Evolutionary conservation across 345 rosid genomes (phyloP), one percentile per base, ranked within the genome.

Genomic region (Populus davidiana): DNA sequence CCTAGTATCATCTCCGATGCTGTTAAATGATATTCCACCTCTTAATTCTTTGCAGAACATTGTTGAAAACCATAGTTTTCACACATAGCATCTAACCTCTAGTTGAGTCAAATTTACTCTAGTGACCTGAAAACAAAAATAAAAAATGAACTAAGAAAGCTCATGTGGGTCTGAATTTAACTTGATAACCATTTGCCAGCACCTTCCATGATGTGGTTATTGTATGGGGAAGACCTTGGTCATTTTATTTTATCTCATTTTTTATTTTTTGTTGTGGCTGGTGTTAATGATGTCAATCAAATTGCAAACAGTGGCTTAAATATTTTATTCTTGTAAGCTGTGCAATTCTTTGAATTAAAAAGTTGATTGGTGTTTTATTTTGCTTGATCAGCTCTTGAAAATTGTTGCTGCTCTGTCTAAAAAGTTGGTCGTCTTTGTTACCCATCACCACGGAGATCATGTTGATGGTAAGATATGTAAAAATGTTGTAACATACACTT

Each of bases 381-480:
- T 38, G 82, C 52, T 78, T 88, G 74, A 74, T 35, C 88, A 94
- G 97, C 94, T 94, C 70, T 77, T 79, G 84, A 79, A 89, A 82
- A 88, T 94, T 65, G 86, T 93, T 75, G 75, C 87, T 85, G 88
- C 91, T 41, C 84, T 93, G 83, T 90, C 97, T 69, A 85, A 85
- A 85, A 93, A 89, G 83, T 83, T 94, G 78, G 75, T 94, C 38
- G 94, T 94, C 77, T 90, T 91, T 80, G 79, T 91, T 70, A 94
- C 99, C 33, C 99, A 94, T 83, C 97, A 91, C 80, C 99, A 94
- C 68, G 87, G 6, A 63, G 98, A 94, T 84, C 97, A 93, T 84
- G 86, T 91, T 81, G 96, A 89, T 68, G 98, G 98, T 94, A 83
- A 43, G 83, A 35, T 76, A 38, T 25, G 61, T 8, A 18, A 41